Evolutionary conservation across 805 yeast genomes (phyloP), one percentile per base, ranked within the genome.

Genomic region (Vanderwaltozyma tropicalis): DNA sequence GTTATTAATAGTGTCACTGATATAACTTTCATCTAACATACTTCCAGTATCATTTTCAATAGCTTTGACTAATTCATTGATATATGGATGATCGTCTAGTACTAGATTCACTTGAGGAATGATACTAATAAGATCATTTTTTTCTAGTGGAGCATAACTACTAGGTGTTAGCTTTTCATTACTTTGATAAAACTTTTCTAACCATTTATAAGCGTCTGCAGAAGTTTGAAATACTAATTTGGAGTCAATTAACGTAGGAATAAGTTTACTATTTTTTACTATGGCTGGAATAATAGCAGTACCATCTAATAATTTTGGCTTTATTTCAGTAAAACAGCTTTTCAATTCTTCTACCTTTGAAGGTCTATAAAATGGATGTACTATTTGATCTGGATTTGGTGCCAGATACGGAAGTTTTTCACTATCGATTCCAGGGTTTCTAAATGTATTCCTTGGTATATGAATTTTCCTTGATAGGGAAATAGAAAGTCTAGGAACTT

Each of bases 281-380:
- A 46, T 19, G 3, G 42, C 43, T 4, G 57, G 52, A 13, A 54
- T 35, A 13, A 45, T 38, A 2, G 40, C 36, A 29, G 36, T 41
- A 2, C 57, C 57, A 35, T 44, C 45, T 13, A 49, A 34, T 17
- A 55, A 31, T 3, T 39, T 19, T 2, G 55, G 51, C 6, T 43
- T 37, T 11, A 25, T 31, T 34, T 51, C 53, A 13, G 43, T 38
- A 13, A 41, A 41, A 34, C 58, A 54, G n/a, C 50, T 32, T 13
- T 38, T 29, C 15, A 55, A 47, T 31, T 47, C 47, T 32, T 56
- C 61, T 8, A 44, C 28, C 4, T 38, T 21, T 20, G 47, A 43
- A 12, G 55, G 53, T 11, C 33, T 37, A 37, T 55, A 57, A 39
- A 53, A 55, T 8, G 60, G 55, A 34, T 57, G 61, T 3, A 46